Evolutionary conservation across 768 basidiomycete genomes (phyloP), one percentile per base, ranked within the genome.

Genomic region (Podaxis sp.): DNA sequence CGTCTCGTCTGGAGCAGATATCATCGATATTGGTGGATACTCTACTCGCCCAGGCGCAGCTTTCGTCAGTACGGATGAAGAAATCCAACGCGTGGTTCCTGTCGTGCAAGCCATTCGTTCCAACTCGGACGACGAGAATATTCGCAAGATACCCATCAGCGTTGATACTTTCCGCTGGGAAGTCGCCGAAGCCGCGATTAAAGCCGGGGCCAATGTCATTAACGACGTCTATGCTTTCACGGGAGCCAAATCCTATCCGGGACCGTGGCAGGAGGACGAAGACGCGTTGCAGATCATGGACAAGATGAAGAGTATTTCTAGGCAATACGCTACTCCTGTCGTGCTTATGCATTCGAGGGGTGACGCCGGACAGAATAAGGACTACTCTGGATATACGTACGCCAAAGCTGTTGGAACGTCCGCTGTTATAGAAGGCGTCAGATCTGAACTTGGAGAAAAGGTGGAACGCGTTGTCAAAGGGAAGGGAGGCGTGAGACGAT

Each of bases 331-430:
- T 4, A 90, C 90, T 0, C 96, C 95, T 0, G 88, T 95, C 54
- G 78, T 99, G 10, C 74, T 99, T 62, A 99, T 99, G 96, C 96
- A 99, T 73, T 95, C 93, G 0, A 81, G 95, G 3, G 95, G 93
- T 0, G 90, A 92, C 60, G 91, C 93, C 0, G 86, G 88, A 15
- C 67, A 78, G 65, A 83, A 95, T 78, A 92, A 92, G 76, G 81
- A 87, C 65, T 88, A 88, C 67, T 68, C 67, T 15, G 67, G 58
- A 59, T 84, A 88, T 70, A 65, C 49, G 0, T 82, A 82, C 65
- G 77, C 75, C 1, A 72, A 71, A 20, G 1, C 36, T 40, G 15
- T 22, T 28, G 46, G 37, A 24, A 41, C 10, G 60, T 80, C 77
- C 0, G 75, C 81, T 0, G 85, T 94, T 4, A 64, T 96, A 8